Conservation (phyloP, 2,329 filamentous ascomycete genomes). For the Curvularia verruculosa region DNA sequence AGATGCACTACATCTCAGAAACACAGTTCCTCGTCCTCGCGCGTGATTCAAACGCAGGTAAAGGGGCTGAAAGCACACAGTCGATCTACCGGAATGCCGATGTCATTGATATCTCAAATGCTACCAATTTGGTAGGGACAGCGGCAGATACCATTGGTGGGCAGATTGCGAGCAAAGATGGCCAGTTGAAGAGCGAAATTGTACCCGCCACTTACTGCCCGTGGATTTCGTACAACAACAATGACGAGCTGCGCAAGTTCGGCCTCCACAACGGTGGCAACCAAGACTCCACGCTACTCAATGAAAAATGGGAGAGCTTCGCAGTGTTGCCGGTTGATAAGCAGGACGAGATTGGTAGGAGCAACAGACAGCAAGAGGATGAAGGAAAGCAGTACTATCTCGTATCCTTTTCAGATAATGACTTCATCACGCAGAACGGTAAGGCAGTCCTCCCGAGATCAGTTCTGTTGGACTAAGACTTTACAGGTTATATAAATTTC, state of each 20-base stretch:
- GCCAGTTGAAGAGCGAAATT: slow-evolving; percentile 61
- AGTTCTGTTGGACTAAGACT: slow-evolving; percentile 4
- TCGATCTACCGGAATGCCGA: slow-evolving; percentile 73
- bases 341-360: slow-evolving; percentile 35
- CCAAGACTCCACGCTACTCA: slow-evolving; percentile 65
- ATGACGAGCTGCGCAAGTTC: slow-evolving; percentile 68
- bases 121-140: slow-evolving; percentile 65
- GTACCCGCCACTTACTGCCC: slow-evolving; percentile 66
- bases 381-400: slow-evolving; percentile 70
- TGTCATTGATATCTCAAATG: slow-evolving; percentile 67
- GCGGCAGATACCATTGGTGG: slow-evolving; percentile 47
- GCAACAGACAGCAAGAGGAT: slow-evolving; percentile 44
- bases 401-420: slow-evolving; percentile 72
- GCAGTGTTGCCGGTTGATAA: slow-evolving; percentile 64
- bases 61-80: slow-evolving; percentile 58
- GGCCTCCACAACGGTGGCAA: slow-evolving; percentile 71
- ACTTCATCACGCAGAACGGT: slow-evolving; percentile 76
- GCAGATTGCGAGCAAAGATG: slow-evolving; percentile 57
- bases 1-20: slow-evolving; percentile 68
- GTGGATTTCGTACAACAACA: slow-evolving; percentile 72
- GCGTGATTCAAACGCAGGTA: slow-evolving; percentile 67
- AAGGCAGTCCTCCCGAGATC: slow-evolving; percentile 17
- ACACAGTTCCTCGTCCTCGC: slow-evolving; percentile 71
- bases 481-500: slow-evolving; percentile 61
- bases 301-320: slow-evolving; percentile 80